Evolutionary conservation across 2,329 filamentous ascomycete species (phyloP), one percentile per base, ranked within the genome.

Genomic region (Fonsecaea nubica): DNA sequence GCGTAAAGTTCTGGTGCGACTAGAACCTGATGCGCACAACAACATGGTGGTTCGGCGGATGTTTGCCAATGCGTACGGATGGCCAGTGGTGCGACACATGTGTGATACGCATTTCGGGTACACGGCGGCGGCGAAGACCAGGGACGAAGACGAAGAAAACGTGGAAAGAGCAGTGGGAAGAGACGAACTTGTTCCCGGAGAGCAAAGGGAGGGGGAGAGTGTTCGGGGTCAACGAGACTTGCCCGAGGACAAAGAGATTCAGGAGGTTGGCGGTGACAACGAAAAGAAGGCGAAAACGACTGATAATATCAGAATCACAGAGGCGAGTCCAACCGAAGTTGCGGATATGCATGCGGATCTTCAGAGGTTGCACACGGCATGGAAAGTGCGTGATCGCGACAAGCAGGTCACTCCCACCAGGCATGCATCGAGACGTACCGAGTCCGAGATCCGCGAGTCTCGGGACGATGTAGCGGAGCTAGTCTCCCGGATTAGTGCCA

Each of bases 21-120:
- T 99, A 2, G 94, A 99, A 76, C 95, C 95, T 0, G 95, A 99
- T 78, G 95, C 95, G 0, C 95, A 99, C 81, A 99, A 99, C 79
- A 99, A 99, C 78, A 96, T 99, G 72, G 90, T 98, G 67, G 95
- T 99, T 30, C 90, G 95, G 15, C 90, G 95, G 63, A 96, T 93
- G 89, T 99, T 99, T 77, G 90, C 93, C 64, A 99, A 99, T 75
- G 95, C 95, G 0, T 96, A 96, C 74, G 95, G 95, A 1, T 99
- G 95, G 95, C 95, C 95, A 0, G 95, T 99, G 0, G 83, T 98
- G 58, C 93, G 97, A 79, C 95, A 99, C 79, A 81, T 98, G 21
- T 94, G 95, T 60, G 93, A 98, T 74, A 93, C 92, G 0, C 95
- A 99, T 79, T 99, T 99, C 76, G 91, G 89, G 62, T 91, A 96